Base-by-base conservation (phyloP, 192 early-diverging fungal species). In the Backusella westeae region DNA sequence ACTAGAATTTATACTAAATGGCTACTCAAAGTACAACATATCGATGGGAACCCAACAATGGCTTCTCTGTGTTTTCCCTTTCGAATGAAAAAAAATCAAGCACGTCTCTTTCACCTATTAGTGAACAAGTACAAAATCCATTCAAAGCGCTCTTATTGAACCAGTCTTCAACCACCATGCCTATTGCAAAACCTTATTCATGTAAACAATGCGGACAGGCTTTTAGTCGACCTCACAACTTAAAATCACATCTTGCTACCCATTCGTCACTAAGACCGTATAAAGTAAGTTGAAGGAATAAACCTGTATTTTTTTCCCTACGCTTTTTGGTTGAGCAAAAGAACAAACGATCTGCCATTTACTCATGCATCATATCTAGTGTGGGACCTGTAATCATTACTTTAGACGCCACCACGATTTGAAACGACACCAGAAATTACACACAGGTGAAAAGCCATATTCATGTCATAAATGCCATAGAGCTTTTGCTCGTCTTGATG, bases 341-440 rank as follows among this genome's bases (percentile, higher is more conserved):
- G 8, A 59, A 12, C 6, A 26, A 26, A 19, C 4, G 26, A 63
- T 12, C 2, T 32, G 10, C 12, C 56, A 63, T 29, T 63, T 14
- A 63, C 23, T 63, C 10, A 63, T 0, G 29, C 23, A 29, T 63
- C 1, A 26, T 72, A 52, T 29, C 32, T 70, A 79, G 81, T 82
- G 81, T 73, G 49, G 34, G 15, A 41, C 56, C 35, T 82, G 81
- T 46, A 44, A 73, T 34, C 74, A 76, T 21, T 39, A 67, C 19
- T 82, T 82, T 49, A 69, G 81, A 32, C 89, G 96, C 10, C 92
- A 94, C 59, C 95, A 98, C 77, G 96, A 97, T 82, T 86, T 96
- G 52, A 96, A 95, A 82, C 90, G 96, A 39, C 93, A 95, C 70
- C 90, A 91, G 81, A 90, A 92, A 77, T 81, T 93, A 38, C 94